These are phyloP conservation scores for Cryoendolithus antarcticus DNA, from an alignment of 2,329 filamentous ascomycete species.

Conservation along the genomic window DNA sequence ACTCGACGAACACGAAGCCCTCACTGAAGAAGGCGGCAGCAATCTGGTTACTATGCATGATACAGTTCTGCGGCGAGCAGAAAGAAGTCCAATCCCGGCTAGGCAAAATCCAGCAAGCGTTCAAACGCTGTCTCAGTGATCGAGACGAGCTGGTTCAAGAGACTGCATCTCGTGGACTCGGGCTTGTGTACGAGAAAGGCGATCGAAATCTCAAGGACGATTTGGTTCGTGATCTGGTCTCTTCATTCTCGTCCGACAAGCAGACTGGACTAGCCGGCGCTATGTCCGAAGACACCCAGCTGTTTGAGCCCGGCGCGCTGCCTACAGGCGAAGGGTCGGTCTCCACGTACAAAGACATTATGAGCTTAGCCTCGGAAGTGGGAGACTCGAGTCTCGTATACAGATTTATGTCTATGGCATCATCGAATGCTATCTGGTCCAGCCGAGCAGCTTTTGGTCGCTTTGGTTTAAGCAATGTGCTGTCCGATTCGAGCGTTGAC, in stretches of 20 bases:
- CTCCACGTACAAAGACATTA: slow-evolving; percentile 95
- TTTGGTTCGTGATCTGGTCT: slow-evolving; percentile 75
- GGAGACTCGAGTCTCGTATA: slow-evolving; percentile 95
- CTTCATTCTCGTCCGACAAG: slow-evolving; percentile 67
- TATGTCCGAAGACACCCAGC: slow-evolving; percentile 78
- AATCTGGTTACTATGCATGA: slow-evolving; percentile 85
- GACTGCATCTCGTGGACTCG: slow-evolving; percentile 78
- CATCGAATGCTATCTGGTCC: slow-evolving; percentile 93
- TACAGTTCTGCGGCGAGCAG: slow-evolving; percentile 81
- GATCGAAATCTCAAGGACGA: slow-evolving; percentile 68
- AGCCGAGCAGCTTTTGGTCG: slow-evolving; percentile 92
- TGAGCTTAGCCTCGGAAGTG: slow-evolving; percentile 88
- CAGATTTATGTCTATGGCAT: slow-evolving; percentile 94
- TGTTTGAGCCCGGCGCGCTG: slow-evolving; percentile 83
- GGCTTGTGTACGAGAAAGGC: slow-evolving; percentile 89
- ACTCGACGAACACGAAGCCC: slow-evolving; percentile 77
- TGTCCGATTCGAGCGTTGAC: slow-evolving; percentile 66
- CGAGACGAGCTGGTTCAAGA: slow-evolving; percentile 93
- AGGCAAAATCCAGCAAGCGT: slow-evolving; percentile 69
- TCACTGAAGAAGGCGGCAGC: slow-evolving; percentile 82
- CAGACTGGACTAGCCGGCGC: slow-evolving; percentile 58
- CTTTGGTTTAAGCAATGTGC: slow-evolving; percentile 82
- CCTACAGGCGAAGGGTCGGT: slow-evolving; percentile 85
- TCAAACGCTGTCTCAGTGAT: slow-evolving; percentile 76
- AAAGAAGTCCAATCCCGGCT: slow-evolving; percentile 60